phyloP scores from a whole-genome alignment of 345 rosid genomes.

The Barbarea vulgaris region DNA sequence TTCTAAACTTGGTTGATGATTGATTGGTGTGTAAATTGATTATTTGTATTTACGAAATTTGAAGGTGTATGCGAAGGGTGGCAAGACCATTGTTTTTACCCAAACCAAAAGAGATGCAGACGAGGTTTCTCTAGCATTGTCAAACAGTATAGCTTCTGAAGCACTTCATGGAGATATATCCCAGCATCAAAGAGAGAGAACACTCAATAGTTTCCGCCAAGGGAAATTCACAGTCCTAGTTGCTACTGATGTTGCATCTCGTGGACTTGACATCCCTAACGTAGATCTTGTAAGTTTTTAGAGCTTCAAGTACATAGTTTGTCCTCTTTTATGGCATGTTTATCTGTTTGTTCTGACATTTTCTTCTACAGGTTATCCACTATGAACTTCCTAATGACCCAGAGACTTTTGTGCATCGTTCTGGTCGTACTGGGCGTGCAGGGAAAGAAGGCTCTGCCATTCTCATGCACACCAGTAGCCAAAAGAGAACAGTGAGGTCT shows the following conservation, averaged over 20 bases:
- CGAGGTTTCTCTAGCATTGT: conserved; percentile 80
- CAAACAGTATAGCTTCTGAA: conserved; percentile 86
- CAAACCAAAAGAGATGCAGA: conserved; percentile 97
- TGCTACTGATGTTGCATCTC: conserved; percentile 97
- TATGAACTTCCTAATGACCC: conserved; percentile 97
- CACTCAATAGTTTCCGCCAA: conserved; percentile 86
- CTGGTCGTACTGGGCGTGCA: conserved; percentile 99
- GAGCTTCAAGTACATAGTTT: neutral
- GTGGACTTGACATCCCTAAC: conserved; percentile 98
- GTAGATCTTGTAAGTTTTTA: conserved; percentile 78
- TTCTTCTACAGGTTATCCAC: conserved; percentile 71
- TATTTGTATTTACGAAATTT: neutral
- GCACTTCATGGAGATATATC: conserved; percentile 99
- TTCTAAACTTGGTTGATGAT: conserved; percentile 11
- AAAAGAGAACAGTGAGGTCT: conserved; percentile 83
- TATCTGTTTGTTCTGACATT: conserved; percentile 31
- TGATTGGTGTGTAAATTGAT: neutral
- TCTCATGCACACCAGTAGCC: conserved; percentile 79
- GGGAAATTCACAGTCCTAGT: conserved; percentile 98
- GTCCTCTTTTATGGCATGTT: neutral
- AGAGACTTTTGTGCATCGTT: conserved; percentile 98
- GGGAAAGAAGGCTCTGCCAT: conserved; percentile 96
- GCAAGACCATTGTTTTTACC: conserved; percentile 96
- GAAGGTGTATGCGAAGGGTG: conserved; percentile 96
- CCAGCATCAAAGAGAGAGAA: conserved; percentile 99